phyloP scores from a whole-genome alignment of 257 asterid genomes.

The Solanum sitiens region DNA sequence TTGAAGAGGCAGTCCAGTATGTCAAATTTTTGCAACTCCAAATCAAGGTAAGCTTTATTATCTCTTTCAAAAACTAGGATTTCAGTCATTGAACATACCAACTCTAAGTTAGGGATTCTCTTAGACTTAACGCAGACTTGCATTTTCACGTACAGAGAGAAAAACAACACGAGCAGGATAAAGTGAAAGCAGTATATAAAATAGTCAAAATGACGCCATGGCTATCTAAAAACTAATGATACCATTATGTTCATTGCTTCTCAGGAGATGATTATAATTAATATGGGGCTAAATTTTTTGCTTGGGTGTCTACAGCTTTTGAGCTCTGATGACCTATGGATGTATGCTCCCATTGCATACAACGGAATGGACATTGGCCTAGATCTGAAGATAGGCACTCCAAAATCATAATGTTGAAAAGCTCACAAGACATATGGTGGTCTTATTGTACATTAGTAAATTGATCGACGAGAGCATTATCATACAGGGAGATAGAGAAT shows the following conservation, averaged over 20 bases:
- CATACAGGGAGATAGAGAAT: neutral
- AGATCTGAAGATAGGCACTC: slow-evolving; percentile 18
- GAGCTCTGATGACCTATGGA: slow-evolving; percentile 81
- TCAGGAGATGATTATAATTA: neutral
- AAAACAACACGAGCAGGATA: neutral
- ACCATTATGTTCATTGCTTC: neutral
- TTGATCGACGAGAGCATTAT: neutral
- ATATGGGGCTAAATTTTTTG: neutral
- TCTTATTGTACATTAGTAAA: neutral
- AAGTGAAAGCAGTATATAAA: neutral
- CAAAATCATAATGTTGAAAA: neutral
- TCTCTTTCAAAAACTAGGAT: neutral
- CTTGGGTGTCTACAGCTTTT: slow-evolving; percentile 36
- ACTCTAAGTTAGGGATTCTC: neutral
- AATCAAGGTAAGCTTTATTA: slow-evolving; percentile 41
- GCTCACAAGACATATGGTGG: neutral
- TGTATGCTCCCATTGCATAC: slow-evolving; percentile 85
- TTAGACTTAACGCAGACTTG: neutral
- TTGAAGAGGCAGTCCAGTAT: slow-evolving; percentile 85
- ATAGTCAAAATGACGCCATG: neutral
- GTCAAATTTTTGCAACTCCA: slow-evolving; percentile 82
- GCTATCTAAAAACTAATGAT: neutral
- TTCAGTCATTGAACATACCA: neutral
- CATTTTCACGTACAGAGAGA: neutral
- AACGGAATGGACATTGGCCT: slow-evolving; percentile 71